These are phyloP conservation scores for Xylaria sp. DNA, from an alignment of 495 filamentous ascomycete genomes.

Conservation along the genomic window DNA sequence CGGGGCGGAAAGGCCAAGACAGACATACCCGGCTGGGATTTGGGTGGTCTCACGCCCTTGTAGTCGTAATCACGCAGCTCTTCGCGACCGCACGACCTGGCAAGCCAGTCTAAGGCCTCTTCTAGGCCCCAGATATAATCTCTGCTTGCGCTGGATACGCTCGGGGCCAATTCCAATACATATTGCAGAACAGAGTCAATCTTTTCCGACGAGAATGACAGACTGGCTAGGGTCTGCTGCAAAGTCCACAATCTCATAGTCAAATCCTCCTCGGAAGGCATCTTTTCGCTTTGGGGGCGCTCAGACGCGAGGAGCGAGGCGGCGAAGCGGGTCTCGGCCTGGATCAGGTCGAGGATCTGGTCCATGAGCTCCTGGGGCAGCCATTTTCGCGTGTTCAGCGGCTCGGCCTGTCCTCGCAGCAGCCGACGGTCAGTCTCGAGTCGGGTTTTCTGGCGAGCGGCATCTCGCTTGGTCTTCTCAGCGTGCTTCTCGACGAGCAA, in stretches of 20 bases:
- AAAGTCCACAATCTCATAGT: conserved; percentile 81
- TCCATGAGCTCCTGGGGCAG: conserved; percentile 80
- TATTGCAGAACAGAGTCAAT: conserved; percentile 70
- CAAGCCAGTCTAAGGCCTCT: conserved; percentile 87
- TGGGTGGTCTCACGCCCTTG: conserved; percentile 38
- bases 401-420: conserved; percentile 73
- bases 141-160: conserved; percentile 57
- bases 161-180: conserved; percentile 64
- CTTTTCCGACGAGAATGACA: conserved; percentile 66
- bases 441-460: conserved; percentile 70
- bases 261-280: conserved; percentile 73
- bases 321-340: conserved; percentile 58
- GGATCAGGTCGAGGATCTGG: conserved; percentile 67
- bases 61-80: conserved; percentile 76
- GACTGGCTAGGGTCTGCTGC: conserved; percentile 67
- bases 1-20: conserved; percentile 2
- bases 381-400: conserved; percentile 76
- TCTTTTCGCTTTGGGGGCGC: conserved; percentile 43
- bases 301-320: conserved; percentile 52
- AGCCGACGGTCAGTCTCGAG: conserved; percentile 81
- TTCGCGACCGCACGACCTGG: conserved; percentile 68
- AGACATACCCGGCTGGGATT: conserved; percentile 43
- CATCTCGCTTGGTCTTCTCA: conserved; percentile 70
- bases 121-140: conserved; percentile 84
- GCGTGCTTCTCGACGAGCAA: conserved; percentile 81